phyloP scores from a whole-genome alignment of 192 early-diverging fungal genomes.

The Linnemannia zychae region DNA sequence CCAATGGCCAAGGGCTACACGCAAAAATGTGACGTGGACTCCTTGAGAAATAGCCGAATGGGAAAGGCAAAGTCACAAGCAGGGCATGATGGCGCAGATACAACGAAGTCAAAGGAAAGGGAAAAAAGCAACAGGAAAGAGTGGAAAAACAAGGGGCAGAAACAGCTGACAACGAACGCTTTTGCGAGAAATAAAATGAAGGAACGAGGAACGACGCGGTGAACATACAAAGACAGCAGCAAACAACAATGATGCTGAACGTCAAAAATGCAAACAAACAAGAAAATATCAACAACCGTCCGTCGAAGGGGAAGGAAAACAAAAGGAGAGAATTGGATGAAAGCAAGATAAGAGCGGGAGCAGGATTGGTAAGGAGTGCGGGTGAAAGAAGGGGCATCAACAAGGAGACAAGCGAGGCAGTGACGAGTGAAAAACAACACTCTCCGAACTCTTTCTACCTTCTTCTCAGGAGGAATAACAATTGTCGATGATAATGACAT shows the following conservation, averaged over 20 bases:
- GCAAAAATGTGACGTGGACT: too few relatives aligned
- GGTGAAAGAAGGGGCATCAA: neutral
- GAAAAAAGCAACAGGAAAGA: neutral
- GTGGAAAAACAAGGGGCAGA: constrained; percentile 5
- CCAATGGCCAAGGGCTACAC: too few relatives aligned
- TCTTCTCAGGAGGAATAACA: neutral
- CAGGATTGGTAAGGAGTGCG: neutral
- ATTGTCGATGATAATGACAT: neutral
- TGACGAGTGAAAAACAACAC: neutral
- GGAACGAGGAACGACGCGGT: neutral
- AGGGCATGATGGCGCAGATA: neutral
- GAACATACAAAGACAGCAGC: neutral
- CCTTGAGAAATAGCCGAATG: neutral
- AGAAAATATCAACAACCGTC: neutral
- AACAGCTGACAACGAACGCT: neutral
- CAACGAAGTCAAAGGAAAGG: neutral
- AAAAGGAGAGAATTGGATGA: neutral
- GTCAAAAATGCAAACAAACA: too few relatives aligned
- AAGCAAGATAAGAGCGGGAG: neutral
- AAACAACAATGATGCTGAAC: neutral
- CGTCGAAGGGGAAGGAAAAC: neutral
- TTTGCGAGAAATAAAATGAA: neutral
- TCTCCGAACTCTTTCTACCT: neutral
- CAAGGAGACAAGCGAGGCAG: neutral
- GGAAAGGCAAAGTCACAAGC: neutral